These are phyloP conservation scores for Huntiella savannae DNA, from an alignment of 2,329 filamentous ascomycete species.

Conservation along the genomic window DNA sequence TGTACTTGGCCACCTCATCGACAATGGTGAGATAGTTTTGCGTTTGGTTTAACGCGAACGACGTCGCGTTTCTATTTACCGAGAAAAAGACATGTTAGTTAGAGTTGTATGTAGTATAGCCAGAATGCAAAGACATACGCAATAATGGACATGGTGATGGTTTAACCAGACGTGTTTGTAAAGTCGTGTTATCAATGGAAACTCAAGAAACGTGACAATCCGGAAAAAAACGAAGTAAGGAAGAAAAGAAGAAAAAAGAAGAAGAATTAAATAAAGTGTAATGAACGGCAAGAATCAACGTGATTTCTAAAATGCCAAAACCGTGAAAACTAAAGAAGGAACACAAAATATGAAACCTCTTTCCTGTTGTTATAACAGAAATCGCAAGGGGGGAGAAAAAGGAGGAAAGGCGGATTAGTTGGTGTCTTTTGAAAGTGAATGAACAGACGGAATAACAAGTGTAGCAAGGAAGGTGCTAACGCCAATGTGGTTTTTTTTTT, in stretches of 20 bases:
- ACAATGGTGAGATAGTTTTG: constrained; percentile 35
- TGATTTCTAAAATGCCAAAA: neutral
- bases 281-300: constrained; percentile 3
- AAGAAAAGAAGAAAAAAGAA: neutral
- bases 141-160: constrained; percentile 9
- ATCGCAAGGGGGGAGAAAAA: neutral
- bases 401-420: neutral
- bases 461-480: constrained; percentile 1
- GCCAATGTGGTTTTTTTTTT: neutral
- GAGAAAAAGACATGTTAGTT: neutral
- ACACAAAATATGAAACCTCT: neutral
- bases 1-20: constrained; percentile 48
- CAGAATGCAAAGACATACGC: constrained; percentile 6
- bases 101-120: neutral
- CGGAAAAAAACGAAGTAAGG: constrained; percentile 3
- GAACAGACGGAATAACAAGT: neutral
- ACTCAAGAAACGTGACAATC: neutral
- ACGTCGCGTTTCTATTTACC: constrained; percentile 30
- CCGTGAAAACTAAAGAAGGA: neutral
- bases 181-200: neutral
- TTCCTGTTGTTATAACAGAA: neutral
- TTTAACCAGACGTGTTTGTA: neutral
- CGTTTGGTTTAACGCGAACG: constrained; percentile 27
- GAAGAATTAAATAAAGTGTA: neutral
- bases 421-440: neutral